Evolutionary conservation across 352 stramenopile species (phyloP), one percentile per base, ranked within the genome.

Genomic region (Pythium brachiatum): DNA sequence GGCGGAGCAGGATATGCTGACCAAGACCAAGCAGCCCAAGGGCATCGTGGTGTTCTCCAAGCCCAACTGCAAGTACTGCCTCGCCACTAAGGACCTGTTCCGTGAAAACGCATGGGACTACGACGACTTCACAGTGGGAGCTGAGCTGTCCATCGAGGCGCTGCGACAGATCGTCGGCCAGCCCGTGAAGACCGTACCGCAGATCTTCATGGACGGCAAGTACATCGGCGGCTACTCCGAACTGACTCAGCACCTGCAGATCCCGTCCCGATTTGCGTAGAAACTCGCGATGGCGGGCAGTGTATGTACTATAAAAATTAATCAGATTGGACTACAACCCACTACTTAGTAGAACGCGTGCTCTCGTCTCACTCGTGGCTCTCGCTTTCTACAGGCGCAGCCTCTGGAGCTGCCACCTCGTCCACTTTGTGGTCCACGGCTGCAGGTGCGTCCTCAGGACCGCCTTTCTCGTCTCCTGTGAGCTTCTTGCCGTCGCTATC

Each of bases 151-250:
- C 4, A 84, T 89, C 55, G 51, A 65, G 26, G 75, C 72, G 32
- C 62, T 91, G 26, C 76, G 83, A 51, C 73, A 76, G 43, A 89
- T 91, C 41, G 71, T 89, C 7, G 80, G 70, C 55, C 39, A 75
- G 46, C 50, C 78, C 9, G 71, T 92, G n/a, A 79, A 78, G 62
- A 90, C 81, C 16, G 85, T 92, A 39, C 85, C 85, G 51, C 85
- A 94, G 64, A 90, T 92, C 57, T 94, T 84, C 63, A 62, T 92
- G 31, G 73, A 90, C 43, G 81, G 76, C 64, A 73, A 85, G 50
- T 94, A 92, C 72, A 75, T 94, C 43, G 85, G 85, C 27, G 85
- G 85, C 38, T 94, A 90, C 72, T 83, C 74, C 39, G 80, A 92
- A 53, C 85, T 94, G 18, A 72, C 75, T n/a, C 57, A 68, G 58